A percentile compares a stretch with the other conserved stretches of the same genome.
Conservation (phyloP, 2,329 filamentous ascomycete species). For the Hypoxylon sp. region DNA sequence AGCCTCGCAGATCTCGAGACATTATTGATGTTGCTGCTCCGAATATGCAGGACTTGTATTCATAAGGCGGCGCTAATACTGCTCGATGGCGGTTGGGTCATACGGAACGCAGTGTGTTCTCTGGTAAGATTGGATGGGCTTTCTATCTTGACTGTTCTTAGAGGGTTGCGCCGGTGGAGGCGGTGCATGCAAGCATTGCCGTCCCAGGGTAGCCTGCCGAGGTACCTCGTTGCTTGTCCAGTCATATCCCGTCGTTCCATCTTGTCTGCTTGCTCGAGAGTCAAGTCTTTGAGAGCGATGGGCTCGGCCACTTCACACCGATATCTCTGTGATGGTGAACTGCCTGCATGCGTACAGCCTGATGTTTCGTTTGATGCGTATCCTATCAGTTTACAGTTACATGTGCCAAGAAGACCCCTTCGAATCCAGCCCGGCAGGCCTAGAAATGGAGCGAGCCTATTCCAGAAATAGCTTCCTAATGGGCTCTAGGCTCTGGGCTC, state of each 20-base stretch:
- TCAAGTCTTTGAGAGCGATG: too few species aligned
- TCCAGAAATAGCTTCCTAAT: conserved; percentile 24
- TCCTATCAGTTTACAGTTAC: neutral
- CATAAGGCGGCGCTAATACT: conserved; percentile 11
- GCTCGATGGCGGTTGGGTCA: neutral
- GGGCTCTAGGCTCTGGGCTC: too few species aligned
- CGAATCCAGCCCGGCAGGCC: conserved; percentile 1
- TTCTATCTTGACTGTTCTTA: conserved; percentile 6
- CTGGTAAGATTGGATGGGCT: neutral
- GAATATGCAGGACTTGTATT: conserved; percentile 22
- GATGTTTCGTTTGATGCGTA: too few species aligned
- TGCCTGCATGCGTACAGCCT: neutral
- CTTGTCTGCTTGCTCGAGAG: conserved; percentile 17
- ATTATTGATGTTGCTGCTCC: conserved; percentile 5
- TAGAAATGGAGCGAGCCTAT: conserved; percentile 20
- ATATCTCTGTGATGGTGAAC: too few species aligned
- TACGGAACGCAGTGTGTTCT: neutral
- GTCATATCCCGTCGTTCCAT: conserved; percentile 1
- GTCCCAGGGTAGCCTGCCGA: conserved; percentile 10
- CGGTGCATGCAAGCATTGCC: conserved; percentile 33
- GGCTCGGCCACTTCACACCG: too few species aligned
- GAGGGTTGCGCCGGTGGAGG: conserved; percentile 22
- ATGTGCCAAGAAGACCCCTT: conserved; percentile 14
- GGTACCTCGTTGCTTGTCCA: too few species aligned
- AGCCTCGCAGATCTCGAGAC: neutral